Conservation (phyloP, 2,329 filamentous ascomycete species). For the Botrytis byssoidea region DNA sequence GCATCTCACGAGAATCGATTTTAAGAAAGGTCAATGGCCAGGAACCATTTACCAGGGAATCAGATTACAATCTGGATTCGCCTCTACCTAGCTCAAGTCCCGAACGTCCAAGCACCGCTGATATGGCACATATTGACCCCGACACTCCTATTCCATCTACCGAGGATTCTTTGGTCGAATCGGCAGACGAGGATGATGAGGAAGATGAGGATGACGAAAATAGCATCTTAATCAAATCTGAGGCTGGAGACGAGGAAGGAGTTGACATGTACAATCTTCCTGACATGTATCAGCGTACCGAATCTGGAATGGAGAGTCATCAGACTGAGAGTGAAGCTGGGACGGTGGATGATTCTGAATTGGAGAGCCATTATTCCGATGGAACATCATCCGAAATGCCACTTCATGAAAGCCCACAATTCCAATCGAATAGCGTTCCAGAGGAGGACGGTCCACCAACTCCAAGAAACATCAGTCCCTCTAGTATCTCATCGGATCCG, state of each 20-base stretch:
- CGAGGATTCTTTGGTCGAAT: constrained; percentile 65
- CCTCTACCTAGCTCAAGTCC: constrained; percentile 58
- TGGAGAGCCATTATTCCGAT: constrained; percentile 53
- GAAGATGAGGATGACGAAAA: constrained; percentile 11
- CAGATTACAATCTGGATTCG: constrained; percentile 64
- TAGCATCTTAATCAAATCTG: constrained; percentile 65
- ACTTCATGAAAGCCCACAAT: constrained; percentile 28
- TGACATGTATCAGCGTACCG: constrained; percentile 60
- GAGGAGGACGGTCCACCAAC: constrained; percentile 53
- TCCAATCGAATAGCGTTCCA: constrained; percentile 30
- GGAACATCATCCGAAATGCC: constrained; percentile 26
- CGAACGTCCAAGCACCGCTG: constrained; percentile 44
- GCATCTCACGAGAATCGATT: constrained; percentile 92
- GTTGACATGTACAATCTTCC: constrained; percentile 66
- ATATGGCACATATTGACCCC: constrained; percentile 65
- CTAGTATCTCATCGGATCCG: constrained; percentile 23
- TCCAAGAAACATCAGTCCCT: constrained; percentile 48
- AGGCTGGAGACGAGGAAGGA: constrained; percentile 54
- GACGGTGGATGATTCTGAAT: constrained; percentile 27
- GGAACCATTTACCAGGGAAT: constrained; percentile 53
- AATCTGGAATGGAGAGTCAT: constrained; percentile 42
- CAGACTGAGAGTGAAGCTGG: constrained; percentile 7
- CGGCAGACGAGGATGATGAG: constrained; percentile 42
- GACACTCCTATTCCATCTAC: constrained; percentile 88
- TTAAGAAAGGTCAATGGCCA: constrained; percentile 77